A percentile compares a stretch with the other conserved stretches of the same genome.
These are phyloP conservation scores for Talaromyces funiculosus DNA, from an alignment of 2,329 filamentous ascomycete genomes.

Conservation along the genomic window DNA sequence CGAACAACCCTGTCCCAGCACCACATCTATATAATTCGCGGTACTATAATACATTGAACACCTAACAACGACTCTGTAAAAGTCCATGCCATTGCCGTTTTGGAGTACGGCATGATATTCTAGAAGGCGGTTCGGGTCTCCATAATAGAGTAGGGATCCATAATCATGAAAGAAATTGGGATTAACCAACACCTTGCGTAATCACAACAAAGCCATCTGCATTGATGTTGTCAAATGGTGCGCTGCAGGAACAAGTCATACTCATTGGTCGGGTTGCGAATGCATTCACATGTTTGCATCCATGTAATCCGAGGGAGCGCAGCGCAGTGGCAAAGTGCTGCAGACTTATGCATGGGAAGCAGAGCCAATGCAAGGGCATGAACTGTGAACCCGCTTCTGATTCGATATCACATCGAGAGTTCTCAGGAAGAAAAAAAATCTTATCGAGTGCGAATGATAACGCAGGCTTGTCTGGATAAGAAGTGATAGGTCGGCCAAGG, in stretches of 20 bases:
- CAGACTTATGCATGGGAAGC: neutral
- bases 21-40: neutral
- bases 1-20: neutral
- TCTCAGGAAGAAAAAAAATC: neutral
- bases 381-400: neutral
- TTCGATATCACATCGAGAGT: slow-evolving; percentile 3
- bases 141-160: too few species aligned
- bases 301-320: neutral
- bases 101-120: neutral
- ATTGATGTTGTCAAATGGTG: neutral
- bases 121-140: slow-evolving; percentile 2
- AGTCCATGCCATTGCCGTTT: slow-evolving; percentile 3
- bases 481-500: neutral
- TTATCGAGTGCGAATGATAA: slow-evolving; percentile 6
- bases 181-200: neutral
- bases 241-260: neutral
- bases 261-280: neutral
- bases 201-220: neutral
- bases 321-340: neutral
- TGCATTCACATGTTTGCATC: neutral
- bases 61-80: neutral
- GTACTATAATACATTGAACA: neutral
- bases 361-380: slow-evolving; percentile 1
- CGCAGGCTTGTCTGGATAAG: neutral
- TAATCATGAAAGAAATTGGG: too few species aligned